Evolutionary conservation across 208 protist genomes (phyloP).

Genomic region (Leishmania aethiopica): DNA sequence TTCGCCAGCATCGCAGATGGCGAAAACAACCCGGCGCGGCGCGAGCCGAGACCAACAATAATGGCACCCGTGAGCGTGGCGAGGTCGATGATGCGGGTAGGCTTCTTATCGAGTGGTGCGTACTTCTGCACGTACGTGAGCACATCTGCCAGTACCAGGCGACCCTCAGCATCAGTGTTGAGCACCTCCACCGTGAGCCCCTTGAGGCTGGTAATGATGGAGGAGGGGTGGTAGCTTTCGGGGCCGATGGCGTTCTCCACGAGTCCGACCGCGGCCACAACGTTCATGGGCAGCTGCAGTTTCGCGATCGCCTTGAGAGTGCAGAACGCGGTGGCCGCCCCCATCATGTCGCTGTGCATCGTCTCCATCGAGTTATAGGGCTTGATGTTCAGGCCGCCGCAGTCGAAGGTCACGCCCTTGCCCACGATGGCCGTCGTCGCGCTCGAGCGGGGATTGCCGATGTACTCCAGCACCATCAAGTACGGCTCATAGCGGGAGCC

Average conservation of each 20-base stretch:
- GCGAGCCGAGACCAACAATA: slow-evolving; percentile 73
- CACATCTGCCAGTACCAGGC: slow-evolving; percentile 90
- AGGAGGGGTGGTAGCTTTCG: slow-evolving; percentile 77
- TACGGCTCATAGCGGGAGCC: slow-evolving; percentile 69
- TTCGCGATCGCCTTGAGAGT: slow-evolving; percentile 71
- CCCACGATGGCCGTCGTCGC: slow-evolving; percentile 74
- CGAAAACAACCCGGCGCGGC: slow-evolving; percentile 79
- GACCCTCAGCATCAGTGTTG: slow-evolving; percentile 93
- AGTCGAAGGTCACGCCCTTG: slow-evolving; percentile 94
- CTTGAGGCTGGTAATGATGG: slow-evolving; percentile 81
- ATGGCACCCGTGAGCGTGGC: slow-evolving; percentile 93
- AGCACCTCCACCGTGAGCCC: slow-evolving; percentile 89
- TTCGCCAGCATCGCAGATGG: slow-evolving; percentile 43
- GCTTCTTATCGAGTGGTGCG: slow-evolving; percentile 59
- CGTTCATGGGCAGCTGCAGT: slow-evolving; percentile 74
- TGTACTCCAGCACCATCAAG: slow-evolving; percentile 85
- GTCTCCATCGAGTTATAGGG: slow-evolving; percentile 90
- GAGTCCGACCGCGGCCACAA: slow-evolving; percentile 78
- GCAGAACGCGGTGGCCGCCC: slow-evolving; percentile 80
- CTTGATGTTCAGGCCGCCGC: slow-evolving; percentile 91
- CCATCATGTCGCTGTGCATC: slow-evolving; percentile 95
- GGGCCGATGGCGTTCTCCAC: slow-evolving; percentile 90
- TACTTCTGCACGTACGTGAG: slow-evolving; percentile 86
- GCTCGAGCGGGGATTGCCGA: slow-evolving; percentile 51
- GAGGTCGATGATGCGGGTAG: slow-evolving; percentile 81